Conservation (phyloP, 208 protist genomes). For the Strigomonas oncopelti region DNA sequence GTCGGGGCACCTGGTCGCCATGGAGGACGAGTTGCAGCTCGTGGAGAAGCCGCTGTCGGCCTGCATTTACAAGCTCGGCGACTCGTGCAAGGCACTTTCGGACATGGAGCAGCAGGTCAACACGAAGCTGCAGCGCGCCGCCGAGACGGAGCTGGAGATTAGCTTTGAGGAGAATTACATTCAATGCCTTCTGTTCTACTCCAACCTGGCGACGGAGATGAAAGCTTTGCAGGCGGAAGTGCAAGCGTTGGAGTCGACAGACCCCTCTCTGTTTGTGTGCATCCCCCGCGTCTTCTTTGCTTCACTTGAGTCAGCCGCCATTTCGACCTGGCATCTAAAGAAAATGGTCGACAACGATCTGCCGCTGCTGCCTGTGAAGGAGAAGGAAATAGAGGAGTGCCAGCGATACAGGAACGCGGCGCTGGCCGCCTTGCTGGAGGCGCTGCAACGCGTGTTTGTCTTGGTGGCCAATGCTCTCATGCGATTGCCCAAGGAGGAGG, state of each 20-base stretch:
- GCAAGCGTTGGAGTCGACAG: neutral
- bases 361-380: slow-evolving; percentile 15
- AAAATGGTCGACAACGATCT: slow-evolving; percentile 7
- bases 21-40: slow-evolving; percentile 72
- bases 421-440: slow-evolving; percentile 10
- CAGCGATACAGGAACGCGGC: slow-evolving; percentile 3
- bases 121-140: slow-evolving; percentile 46
- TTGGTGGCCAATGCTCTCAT: too few relatives aligned
- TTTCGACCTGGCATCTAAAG: slow-evolving; percentile 18
- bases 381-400: slow-evolving; percentile 26
- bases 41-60: slow-evolving; percentile 53
- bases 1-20: slow-evolving; percentile 61
- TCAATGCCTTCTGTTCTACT: slow-evolving; percentile 59
- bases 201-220: slow-evolving; percentile 37
- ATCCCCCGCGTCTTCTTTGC: neutral
- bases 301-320: slow-evolving; percentile 4
- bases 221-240: slow-evolving; percentile 21
- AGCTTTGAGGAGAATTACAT: slow-evolving; percentile 59
- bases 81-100: slow-evolving; percentile 30
- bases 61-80: slow-evolving; percentile 44
- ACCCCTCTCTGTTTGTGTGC: neutral
- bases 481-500: too few relatives aligned
- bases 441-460: slow-evolving; percentile 18
- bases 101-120: slow-evolving; percentile 31
- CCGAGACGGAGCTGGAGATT: slow-evolving; percentile 49